Evolutionary conservation across 768 basidiomycete genomes (phyloP).

Genomic region (Lactarius indigo): DNA sequence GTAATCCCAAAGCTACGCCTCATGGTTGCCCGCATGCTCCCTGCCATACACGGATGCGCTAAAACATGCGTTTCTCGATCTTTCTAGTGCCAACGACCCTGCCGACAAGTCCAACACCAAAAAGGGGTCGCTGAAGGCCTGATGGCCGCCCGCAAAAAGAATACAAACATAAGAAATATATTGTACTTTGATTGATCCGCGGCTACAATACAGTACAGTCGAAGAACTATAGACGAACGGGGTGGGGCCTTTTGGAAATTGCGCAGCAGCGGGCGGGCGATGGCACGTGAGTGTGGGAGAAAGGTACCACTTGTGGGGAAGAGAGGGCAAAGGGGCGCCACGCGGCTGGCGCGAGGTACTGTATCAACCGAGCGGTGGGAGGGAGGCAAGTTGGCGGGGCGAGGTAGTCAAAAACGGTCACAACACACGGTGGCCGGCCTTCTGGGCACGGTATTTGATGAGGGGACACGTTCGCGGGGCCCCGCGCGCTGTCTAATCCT

Average conservation of each 20-base stretch:
- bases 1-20: neutral
- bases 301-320: constrained; percentile 3
- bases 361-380: neutral
- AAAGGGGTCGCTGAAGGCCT: neutral
- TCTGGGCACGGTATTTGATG: constrained; percentile 14
- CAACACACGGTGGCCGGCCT: constrained; percentile 1
- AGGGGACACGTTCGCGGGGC: constrained; percentile 21
- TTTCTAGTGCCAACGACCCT: constrained; percentile 11
- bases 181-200: neutral
- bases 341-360: constrained; percentile 16
- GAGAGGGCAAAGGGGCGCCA: neutral
- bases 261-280: neutral
- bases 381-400: neutral
- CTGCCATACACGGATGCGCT: constrained; percentile 12
- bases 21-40: constrained; percentile 19
- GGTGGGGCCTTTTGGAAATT: constrained; percentile 4
- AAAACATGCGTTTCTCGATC: constrained; percentile 7
- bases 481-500: constrained; percentile 18
- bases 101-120: constrained; percentile 6
- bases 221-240: too few species aligned
- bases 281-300: constrained; percentile 2
- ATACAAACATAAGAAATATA: neutral
- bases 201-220: neutral
- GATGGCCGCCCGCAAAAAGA: neutral
- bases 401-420: neutral